Percentiles rank a stretch among this genome's conserved stretches.
These are phyloP conservation scores for Entomophthora muscae DNA, from an alignment of 371 early-diverging fungal species.

Conservation along the genomic window DNA sequence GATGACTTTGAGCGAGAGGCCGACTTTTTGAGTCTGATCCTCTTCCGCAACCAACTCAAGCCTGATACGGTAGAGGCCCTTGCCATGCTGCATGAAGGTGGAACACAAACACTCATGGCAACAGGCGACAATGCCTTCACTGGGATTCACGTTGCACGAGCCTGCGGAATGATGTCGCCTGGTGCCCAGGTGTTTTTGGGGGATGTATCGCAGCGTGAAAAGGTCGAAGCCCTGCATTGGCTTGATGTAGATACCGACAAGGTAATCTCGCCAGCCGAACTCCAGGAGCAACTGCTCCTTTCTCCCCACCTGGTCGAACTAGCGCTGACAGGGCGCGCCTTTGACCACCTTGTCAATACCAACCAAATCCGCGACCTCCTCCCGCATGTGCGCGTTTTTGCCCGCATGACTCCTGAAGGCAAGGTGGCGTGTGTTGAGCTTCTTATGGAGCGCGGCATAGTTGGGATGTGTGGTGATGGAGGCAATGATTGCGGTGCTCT, in stretches of 20 bases:
- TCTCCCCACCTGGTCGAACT: constrained; percentile 26
- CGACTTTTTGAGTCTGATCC: constrained; percentile 45
- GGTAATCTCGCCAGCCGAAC: not conserved
- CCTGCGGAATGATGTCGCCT: constrained; percentile 47
- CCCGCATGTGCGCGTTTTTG: constrained; percentile 42
- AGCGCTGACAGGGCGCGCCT: constrained; percentile 53
- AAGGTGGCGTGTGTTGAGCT: constrained; percentile 53
- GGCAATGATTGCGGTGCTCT: constrained; percentile 92
- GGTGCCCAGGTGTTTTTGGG: constrained; percentile 25
- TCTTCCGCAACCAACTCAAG: constrained; percentile 82
- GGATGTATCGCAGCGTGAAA: constrained; percentile 15
- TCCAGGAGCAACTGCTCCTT: constrained; percentile 8
- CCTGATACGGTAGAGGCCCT: constrained; percentile 54
- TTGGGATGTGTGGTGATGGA: constrained; percentile 91
- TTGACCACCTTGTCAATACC: constrained; percentile 25
- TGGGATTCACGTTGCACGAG: constrained; percentile 65
- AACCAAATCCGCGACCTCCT: constrained; percentile 28
- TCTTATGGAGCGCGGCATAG: constrained; percentile 51
- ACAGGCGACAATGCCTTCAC: constrained; percentile 88
- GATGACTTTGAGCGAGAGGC: constrained; percentile 47
- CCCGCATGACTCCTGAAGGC: constrained; percentile 58
- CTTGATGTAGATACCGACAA: constrained; percentile 17
- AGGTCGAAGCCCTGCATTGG: not conserved
- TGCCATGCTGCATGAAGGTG: constrained; percentile 48
- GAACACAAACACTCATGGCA: constrained; percentile 69